Evolutionary conservation across 1,284 basidiomycete species (phyloP), one percentile per base, ranked within the genome.

Genomic region (Ceratobasidium sp.): DNA sequence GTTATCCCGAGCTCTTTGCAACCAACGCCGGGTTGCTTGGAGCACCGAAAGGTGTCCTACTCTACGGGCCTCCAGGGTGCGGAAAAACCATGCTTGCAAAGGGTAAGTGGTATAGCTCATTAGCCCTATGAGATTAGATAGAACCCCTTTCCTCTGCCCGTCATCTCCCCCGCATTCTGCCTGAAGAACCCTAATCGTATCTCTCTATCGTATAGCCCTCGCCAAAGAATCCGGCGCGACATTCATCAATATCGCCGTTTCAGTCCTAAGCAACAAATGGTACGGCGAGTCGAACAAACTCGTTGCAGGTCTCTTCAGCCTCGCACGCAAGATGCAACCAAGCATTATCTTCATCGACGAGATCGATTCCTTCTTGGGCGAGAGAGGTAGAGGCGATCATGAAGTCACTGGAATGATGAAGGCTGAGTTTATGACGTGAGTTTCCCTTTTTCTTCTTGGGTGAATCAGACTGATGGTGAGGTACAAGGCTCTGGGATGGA

Each of bases 371-470:
- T 96, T 99, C 85, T 87, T 99, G 85, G 89, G 97, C 77, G 96
- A 98, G 85, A 89, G 98, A 80, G 90, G 90, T 60, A 87, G 87
- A 13, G 91, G 92, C 73, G 98, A 99, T 83, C 98, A 99, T 85
- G 98, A 99, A 84, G 97, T 97, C 64, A 99, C 97, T 39, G 96
- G 94, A 5, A 99, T 99, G 97, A 98, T 99, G 92, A 99, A 99
- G 87, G 97, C 97, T 1, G 97, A 99, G 56, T 99, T 99, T 85
- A 98, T 99, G 97, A 98, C 96, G 92, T 96, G 86, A 82, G 94
- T 87, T 13, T 6, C 33, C 18, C 13, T 20, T 39, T 66, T 69
- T 13, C 23, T 46, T 5, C 33, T 78, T 60, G 49, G 67, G 71
- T 58, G 28, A 55, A 78, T 9, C 51, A 42, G 61, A 73, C 46